Percentiles rank a stretch among this genome's conserved stretches.
Conservation (phyloP, 139 green algal species). For the Eudorina sp. region DNA sequence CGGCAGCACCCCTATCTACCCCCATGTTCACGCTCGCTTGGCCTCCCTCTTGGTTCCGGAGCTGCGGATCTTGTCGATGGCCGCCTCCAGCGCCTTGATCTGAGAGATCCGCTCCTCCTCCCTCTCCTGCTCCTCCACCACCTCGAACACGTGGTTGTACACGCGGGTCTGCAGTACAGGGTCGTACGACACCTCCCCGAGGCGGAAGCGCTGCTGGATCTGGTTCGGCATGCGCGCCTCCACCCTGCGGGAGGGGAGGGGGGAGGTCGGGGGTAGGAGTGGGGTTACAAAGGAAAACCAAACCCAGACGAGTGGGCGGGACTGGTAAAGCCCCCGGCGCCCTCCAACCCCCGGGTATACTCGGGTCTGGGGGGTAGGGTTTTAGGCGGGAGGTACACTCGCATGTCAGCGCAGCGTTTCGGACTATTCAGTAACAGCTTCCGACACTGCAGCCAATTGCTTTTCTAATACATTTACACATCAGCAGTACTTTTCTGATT, state of each 20-base stretch:
- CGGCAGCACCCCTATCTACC: too few species aligned
- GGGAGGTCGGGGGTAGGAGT: too few species aligned
- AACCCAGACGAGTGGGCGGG: too few species aligned
- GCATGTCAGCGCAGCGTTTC: too few species aligned
- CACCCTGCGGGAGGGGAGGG: slow-evolving; percentile 32
- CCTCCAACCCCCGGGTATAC: background rate
- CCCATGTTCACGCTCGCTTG: background rate
- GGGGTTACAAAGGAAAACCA: too few species aligned
- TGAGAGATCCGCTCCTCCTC: slow-evolving; percentile 53
- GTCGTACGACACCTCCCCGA: slow-evolving; percentile 59
- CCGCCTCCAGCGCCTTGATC: slow-evolving; percentile 34
- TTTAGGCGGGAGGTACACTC: too few species aligned
- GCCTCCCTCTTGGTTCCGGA: background rate
- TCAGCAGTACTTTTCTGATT: too few species aligned
- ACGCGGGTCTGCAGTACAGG: slow-evolving; percentile 40
- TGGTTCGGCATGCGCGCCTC: slow-evolving; percentile 55
- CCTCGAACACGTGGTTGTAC: slow-evolving; percentile 74
- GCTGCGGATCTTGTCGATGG: slow-evolving; percentile 18
- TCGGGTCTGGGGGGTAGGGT: too few species aligned
- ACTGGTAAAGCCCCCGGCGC: background rate
- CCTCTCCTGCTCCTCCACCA: slow-evolving; percentile 56
- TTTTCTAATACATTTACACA: too few species aligned
- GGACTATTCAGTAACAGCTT: too few species aligned
- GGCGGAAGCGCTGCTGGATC: slow-evolving; percentile 56
- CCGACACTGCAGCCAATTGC: too few species aligned